A percentile compares a stretch with the other conserved stretches of the same genome.
Evolutionary conservation across 495 filamentous ascomycete genomes (phyloP).

Genomic region (Penicillium waksmanii): DNA sequence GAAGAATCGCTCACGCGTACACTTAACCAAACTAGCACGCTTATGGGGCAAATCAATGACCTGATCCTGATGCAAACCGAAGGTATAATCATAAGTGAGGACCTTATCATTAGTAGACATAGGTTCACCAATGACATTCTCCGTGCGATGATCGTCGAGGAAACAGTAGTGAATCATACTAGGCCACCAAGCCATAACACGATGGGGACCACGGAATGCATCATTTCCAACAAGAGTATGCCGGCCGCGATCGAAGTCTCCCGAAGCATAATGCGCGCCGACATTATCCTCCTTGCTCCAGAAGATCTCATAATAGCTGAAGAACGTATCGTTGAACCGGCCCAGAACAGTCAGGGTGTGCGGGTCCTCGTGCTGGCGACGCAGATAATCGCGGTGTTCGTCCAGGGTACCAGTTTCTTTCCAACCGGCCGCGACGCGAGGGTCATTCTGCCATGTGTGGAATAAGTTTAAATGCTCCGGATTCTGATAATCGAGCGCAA

Average conservation of each 20-base stretch:
- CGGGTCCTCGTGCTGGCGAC: constrained; percentile 57
- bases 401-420: constrained; percentile 66
- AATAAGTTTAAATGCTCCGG: constrained; percentile 59
- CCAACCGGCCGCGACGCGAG: constrained; percentile 67
- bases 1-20: constrained; percentile 64
- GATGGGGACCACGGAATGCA: constrained; percentile 63
- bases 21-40: constrained; percentile 57
- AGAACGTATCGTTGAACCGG: constrained; percentile 58
- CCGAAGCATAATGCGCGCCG: constrained; percentile 61
- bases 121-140: constrained; percentile 63
- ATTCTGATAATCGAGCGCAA: constrained; percentile 57
- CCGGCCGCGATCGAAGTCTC: constrained; percentile 64
- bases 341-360: constrained; percentile 61
- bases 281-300: constrained; percentile 68
- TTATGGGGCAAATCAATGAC: constrained; percentile 65
- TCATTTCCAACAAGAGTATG: constrained; percentile 67
- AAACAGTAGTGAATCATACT: constrained; percentile 68
- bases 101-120: constrained; percentile 59
- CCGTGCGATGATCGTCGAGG: constrained; percentile 66
- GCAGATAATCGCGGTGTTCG: constrained; percentile 62
- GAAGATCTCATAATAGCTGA: constrained; percentile 70
- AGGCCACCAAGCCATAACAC: constrained; percentile 68
- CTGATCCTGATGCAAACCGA: constrained; percentile 62
- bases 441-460: constrained; percentile 69
- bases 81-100: constrained; percentile 62